Percentiles rank a stretch among this genome's conserved stretches.
These are phyloP conservation scores for Zopfia rhizophila DNA, from an alignment of 2,329 filamentous ascomycete genomes.

Conservation along the genomic window DNA sequence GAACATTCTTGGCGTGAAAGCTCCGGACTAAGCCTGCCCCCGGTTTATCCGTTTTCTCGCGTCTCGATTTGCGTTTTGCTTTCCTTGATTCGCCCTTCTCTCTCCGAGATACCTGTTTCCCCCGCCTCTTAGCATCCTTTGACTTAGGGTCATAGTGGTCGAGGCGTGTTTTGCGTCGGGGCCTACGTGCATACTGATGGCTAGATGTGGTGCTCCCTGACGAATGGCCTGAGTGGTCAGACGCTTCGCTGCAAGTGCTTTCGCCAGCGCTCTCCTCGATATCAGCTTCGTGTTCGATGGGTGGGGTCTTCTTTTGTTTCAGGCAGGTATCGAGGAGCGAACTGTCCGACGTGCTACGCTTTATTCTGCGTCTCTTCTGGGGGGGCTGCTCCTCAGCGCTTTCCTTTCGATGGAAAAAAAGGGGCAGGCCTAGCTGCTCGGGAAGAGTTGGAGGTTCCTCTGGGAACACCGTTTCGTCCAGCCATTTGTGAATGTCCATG, in stretches of 20 bases:
- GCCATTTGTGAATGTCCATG: slow-evolving; percentile 60
- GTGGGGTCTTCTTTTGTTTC: slow-evolving; percentile 16
- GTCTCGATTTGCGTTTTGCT: slow-evolving; percentile 48
- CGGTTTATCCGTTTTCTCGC: slow-evolving; percentile 48
- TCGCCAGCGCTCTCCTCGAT: slow-evolving; percentile 19
- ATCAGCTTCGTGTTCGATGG: slow-evolving; percentile 15
- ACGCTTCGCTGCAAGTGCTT: slow-evolving; percentile 27
- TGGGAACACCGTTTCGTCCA: slow-evolving; percentile 53
- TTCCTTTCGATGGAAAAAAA: slow-evolving; percentile 32
- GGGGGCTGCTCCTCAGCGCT: slow-evolving; percentile 20
- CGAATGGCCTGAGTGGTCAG: slow-evolving; percentile 22
- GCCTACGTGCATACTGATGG: slow-evolving; percentile 53
- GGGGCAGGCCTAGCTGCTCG: slow-evolving; percentile 29
- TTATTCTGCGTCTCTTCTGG: slow-evolving; percentile 38
- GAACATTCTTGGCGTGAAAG: slow-evolving; percentile 58
- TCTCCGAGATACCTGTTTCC: slow-evolving; percentile 26
- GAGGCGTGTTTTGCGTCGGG: slow-evolving; percentile 58
- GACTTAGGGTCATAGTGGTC: slow-evolving; percentile 57
- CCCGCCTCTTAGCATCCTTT: slow-evolving; percentile 37
- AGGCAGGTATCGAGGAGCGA: slow-evolving; percentile 44
- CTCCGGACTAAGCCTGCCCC: slow-evolving; percentile 52
- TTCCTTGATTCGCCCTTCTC: slow-evolving; percentile 41
- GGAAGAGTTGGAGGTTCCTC: slow-evolving; percentile 38
- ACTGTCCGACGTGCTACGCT: slow-evolving; percentile 52
- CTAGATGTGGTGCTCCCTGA: slow-evolving; percentile 30